Conservation (phyloP, 345 rosid genomes). For the Streptanthus diversifolius region DNA sequence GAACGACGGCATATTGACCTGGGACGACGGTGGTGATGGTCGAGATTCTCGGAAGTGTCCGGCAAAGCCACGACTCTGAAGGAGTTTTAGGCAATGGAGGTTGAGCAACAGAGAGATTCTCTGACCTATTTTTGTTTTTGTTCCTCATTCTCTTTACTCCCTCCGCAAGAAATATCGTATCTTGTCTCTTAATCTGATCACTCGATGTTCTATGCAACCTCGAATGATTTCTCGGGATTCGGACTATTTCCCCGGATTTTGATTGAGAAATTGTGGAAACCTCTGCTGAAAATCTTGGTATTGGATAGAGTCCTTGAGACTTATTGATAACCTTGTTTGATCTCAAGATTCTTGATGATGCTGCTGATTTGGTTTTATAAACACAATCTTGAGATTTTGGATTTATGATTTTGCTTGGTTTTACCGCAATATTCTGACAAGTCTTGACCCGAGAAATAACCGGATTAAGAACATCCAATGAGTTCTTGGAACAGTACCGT, state of each 20-base stretch:
- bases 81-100: constrained; percentile 79
- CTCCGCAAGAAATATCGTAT: constrained; percentile 20
- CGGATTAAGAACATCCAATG: constrained; percentile 26
- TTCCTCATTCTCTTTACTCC: constrained; percentile 29
- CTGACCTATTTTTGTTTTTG: constrained; percentile 16
- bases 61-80: constrained; percentile 92
- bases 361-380: constrained; percentile 39
- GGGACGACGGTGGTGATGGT: constrained; percentile 31
- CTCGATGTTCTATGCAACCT: constrained; percentile 29
- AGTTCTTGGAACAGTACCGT: constrained; percentile 25
- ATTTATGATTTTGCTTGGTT: not conserved
- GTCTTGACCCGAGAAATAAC: constrained; percentile 20
- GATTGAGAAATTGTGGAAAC: constrained; percentile 42
- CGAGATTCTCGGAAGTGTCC: constrained; percentile 53
- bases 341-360: constrained; percentile 49
- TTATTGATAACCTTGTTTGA: constrained; percentile 34
- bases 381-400: not conserved
- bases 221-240: not conserved
- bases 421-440: constrained; percentile 19
- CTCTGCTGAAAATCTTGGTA: constrained; percentile 40
- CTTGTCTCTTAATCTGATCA: constrained; percentile 22
- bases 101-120: constrained; percentile 37
- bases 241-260: constrained; percentile 11
- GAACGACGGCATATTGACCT: not conserved
- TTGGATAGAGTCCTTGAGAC: constrained; percentile 42